These are phyloP conservation scores for Lippia alba DNA, from an alignment of 305 asterid genomes.

Conservation along the genomic window DNA sequence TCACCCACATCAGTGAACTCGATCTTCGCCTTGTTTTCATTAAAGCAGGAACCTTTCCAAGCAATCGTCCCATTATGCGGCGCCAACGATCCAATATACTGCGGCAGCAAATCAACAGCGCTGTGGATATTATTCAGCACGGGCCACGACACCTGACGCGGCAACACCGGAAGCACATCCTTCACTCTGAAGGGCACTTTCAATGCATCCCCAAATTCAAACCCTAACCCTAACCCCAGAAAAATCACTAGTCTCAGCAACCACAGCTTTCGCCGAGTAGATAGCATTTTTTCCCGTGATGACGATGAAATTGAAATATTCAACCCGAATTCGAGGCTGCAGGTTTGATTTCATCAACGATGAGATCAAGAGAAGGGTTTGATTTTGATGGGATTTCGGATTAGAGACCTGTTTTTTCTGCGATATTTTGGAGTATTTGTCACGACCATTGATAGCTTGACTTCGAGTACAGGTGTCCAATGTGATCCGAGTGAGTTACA, in stretches of 20 bases:
- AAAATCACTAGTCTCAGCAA: conserved; percentile 43
- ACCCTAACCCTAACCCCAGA: conserved; percentile 51
- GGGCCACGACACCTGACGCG: conserved; percentile 94
- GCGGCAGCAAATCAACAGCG: conserved; percentile 92
- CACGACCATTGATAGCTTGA: conserved; percentile 3
- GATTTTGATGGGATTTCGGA: conserved; percentile 22
- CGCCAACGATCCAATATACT: conserved; percentile 80
- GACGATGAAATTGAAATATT: conserved; percentile 27
- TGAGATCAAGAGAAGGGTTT: conserved; percentile 32
- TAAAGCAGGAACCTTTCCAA: conserved; percentile 95
- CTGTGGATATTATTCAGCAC: conserved; percentile 77
- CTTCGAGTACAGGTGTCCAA: conserved; percentile 24
- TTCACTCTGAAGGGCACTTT: conserved; percentile 80
- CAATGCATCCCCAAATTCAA: conserved; percentile 68
- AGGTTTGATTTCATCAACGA: conserved; percentile 31
- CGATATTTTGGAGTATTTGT: conserved; percentile 9
- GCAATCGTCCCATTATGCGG: conserved; percentile 80
- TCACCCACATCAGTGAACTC: conserved; percentile 67
- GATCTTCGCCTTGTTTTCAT: conserved; percentile 72
- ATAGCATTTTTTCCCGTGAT: conserved; percentile 32
- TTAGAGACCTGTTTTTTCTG: conserved; percentile 2
- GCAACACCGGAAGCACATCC: conserved; percentile 90
- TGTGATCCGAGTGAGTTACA: not conserved
- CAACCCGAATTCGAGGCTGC: conserved; percentile 31
- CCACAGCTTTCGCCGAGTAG: conserved; percentile 40